Evolutionary conservation across 371 early-diverging fungal genomes (phyloP), one percentile per base, ranked within the genome.

Genomic region (Thermomucor indicae-seudaticae): DNA sequence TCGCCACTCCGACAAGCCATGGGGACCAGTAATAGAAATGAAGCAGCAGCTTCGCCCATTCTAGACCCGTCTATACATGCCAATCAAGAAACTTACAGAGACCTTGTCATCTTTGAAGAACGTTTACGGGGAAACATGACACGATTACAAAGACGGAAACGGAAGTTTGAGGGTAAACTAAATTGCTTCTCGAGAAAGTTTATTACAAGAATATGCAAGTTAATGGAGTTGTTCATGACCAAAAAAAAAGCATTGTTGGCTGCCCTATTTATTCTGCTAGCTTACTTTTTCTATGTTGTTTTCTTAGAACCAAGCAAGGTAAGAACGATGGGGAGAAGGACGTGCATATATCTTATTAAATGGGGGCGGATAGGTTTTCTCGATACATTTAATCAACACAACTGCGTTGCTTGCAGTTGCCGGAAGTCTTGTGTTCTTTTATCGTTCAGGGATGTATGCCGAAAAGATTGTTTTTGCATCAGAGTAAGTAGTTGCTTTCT

Each of bases 21-120:
- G n/a, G n/a, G n/a, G n/a, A n/a, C n/a, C n/a, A n/a, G n/a, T n/a
- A n/a, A n/a, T n/a, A n/a, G n/a, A n/a, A n/a, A n/a, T n/a, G n/a
- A n/a, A n/a, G n/a, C n/a, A n/a, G n/a, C n/a, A n/a, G n/a, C n/a
- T n/a, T n/a, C n/a, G n/a, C n/a, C n/a, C n/a, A n/a, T n/a, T n/a
- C n/a, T n/a, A n/a, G n/a, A n/a, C n/a, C n/a, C n/a, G n/a, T n/a
- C n/a, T n/a, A n/a, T n/a, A n/a, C n/a, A n/a, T n/a, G n/a, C n/a
- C 48, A 30, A 68, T 45, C 64, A 75, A 34, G 73, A 70, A 32
- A 75, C 78, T 6, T 82, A 79, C 50, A 62, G 81, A 67, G 86
- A 86, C 65, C 66, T 86, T 1, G 72, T 82, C 49, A 81, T 81
- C 34, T 86, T 86, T 57, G 86, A 86, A 53, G 85, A 82, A 44